Evolutionary conservation across 345 rosid species (phyloP).

Genomic region (Eucalyptus guilfoylei): DNA sequence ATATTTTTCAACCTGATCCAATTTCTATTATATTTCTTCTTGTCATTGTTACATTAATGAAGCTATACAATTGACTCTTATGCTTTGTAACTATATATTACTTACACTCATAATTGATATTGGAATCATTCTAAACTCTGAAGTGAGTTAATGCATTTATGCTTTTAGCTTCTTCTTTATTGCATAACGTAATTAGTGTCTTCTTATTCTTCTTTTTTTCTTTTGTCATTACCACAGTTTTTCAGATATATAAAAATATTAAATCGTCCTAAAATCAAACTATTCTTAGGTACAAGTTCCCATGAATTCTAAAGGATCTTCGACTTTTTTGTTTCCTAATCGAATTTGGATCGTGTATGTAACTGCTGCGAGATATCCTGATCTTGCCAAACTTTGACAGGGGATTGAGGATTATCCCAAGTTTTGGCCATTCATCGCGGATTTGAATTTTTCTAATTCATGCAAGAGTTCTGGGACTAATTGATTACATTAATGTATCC

Average conservation of each 20-base stretch:
- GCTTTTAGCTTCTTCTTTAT: not conserved
- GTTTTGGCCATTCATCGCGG: not conserved
- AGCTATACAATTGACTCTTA: not conserved
- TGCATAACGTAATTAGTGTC: not conserved
- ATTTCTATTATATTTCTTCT: not conserved
- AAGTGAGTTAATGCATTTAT: not conserved
- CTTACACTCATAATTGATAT: not conserved
- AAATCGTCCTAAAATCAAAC: not conserved
- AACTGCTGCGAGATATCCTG: not conserved
- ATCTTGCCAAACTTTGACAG: too few relatives aligned
- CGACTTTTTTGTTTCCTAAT: not conserved
- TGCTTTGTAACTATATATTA: not conserved
- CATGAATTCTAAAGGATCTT: not conserved
- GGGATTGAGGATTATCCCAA: not conserved
- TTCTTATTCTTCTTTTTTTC: not conserved
- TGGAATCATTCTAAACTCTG: not conserved
- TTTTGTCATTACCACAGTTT: not conserved
- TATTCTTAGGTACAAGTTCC: not conserved
- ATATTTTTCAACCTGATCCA: not conserved
- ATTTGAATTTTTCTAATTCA: not conserved
- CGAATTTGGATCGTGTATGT: not conserved
- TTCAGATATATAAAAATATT: not conserved
- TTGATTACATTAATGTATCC: not conserved
- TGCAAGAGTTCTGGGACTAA: not conserved
- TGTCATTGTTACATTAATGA: not conserved